Percentiles rank a stretch among this genome's conserved stretches.
These are phyloP conservation scores for Colletotrichum orchidophilum DNA, from an alignment of 2,329 filamentous ascomycete genomes.

Conservation along the genomic window DNA sequence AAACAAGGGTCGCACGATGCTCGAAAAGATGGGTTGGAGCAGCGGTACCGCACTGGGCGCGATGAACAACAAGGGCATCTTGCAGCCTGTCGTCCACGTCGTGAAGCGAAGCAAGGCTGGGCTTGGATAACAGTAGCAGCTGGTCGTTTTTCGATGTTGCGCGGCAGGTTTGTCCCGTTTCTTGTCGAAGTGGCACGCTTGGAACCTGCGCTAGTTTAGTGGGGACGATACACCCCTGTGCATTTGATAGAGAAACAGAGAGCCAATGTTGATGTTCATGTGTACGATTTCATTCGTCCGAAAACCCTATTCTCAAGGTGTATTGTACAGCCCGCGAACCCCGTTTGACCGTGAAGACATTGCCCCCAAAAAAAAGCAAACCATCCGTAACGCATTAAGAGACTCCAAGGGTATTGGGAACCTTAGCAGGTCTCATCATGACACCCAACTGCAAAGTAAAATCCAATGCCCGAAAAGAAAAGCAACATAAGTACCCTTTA, in stretches of 20 bases:
- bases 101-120: constrained; percentile 90
- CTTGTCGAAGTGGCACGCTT: background rate
- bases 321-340: constrained; percentile 80
- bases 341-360: constrained; percentile 76
- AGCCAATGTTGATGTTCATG: constrained; percentile 51
- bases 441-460: constrained; percentile 67
- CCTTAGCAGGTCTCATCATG: constrained; percentile 64
- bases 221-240: too few species aligned
- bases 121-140: constrained; percentile 63
- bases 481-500: constrained; percentile 71
- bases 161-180: background rate
- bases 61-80: constrained; percentile 84
- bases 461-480: constrained; percentile 66
- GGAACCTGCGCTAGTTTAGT: background rate
- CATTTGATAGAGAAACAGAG: too few species aligned
- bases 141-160: background rate
- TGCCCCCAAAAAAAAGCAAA: constrained; percentile 72
- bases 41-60: constrained; percentile 86
- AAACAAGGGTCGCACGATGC: constrained; percentile 85
- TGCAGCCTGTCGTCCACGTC: constrained; percentile 85
- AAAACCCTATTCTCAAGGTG: constrained; percentile 69
- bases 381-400: constrained; percentile 82
- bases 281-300: constrained; percentile 70
- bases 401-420: constrained; percentile 58
- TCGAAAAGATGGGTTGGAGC: constrained; percentile 98